Evolutionary conservation across 495 filamentous ascomycete genomes (phyloP).

Genomic region (Talaromyces nanjingensis): DNA sequence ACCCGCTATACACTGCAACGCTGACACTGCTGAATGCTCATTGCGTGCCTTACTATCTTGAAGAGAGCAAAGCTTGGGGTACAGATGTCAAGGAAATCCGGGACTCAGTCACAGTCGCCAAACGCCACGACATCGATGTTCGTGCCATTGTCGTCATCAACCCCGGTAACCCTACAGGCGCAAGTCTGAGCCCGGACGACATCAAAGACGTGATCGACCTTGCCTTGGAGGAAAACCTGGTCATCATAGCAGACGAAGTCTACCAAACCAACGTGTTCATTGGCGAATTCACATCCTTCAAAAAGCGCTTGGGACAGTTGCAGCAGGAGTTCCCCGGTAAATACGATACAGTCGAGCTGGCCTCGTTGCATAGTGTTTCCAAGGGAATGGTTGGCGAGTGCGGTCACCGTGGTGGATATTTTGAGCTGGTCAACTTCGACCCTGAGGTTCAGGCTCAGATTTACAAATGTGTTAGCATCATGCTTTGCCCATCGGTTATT

Average conservation of each 20-base stretch:
- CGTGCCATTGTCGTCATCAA: slow-evolving; percentile 95
- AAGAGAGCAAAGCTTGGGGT: slow-evolving; percentile 79
- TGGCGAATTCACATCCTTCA: slow-evolving; percentile 91
- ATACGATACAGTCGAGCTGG: slow-evolving; percentile 83
- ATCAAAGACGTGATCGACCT: slow-evolving; percentile 76
- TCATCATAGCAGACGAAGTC: slow-evolving; percentile 91
- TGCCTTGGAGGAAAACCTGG: slow-evolving; percentile 77
- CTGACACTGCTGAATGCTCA: slow-evolving; percentile 76
- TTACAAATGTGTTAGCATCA: slow-evolving; percentile 97
- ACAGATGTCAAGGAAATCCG: slow-evolving; percentile 75
- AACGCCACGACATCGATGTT: slow-evolving; percentile 69
- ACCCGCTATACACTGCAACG: slow-evolving; percentile 95
- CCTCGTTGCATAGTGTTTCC: slow-evolving; percentile 75
- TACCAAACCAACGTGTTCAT: slow-evolving; percentile 98
- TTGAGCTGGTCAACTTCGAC: slow-evolving; percentile 88
- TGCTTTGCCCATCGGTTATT: slow-evolving; percentile 88
- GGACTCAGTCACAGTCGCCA: slow-evolving; percentile 61
- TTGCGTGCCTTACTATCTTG: slow-evolving; percentile 87
- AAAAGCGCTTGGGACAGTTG: slow-evolving; percentile 75
- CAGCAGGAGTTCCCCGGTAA: slow-evolving; percentile 66
- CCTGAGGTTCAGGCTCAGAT: slow-evolving; percentile 81
- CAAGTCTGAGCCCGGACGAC: slow-evolving; percentile 68
- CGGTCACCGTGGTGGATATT: slow-evolving; percentile 94
- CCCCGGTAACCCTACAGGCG: slow-evolving; percentile 94
- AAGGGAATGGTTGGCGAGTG: slow-evolving; percentile 99